These are phyloP conservation scores for Suillus cothurnatus DNA, from an alignment of 768 basidiomycete genomes.

Conservation along the genomic window DNA sequence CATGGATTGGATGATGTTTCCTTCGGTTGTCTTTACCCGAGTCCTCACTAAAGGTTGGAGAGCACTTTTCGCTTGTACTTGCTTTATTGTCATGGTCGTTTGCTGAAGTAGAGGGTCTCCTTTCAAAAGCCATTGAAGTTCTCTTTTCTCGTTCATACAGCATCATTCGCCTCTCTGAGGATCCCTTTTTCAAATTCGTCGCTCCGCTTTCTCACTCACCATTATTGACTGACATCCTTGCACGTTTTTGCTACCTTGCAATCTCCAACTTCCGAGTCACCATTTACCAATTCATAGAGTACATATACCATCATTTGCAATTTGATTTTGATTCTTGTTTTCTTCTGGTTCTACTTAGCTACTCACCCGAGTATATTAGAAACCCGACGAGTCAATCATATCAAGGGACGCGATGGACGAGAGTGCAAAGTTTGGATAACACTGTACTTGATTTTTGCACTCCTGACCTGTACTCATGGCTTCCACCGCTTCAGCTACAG, in stretches of 20 bases:
- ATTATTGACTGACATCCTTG: not conserved
- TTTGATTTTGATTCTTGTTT: not conserved
- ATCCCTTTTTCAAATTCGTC: not conserved
- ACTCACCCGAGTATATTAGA: not conserved
- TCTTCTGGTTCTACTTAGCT: not conserved
- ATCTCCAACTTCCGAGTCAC: not conserved
- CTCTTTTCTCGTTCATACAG: not conserved
- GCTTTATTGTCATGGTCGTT: not conserved
- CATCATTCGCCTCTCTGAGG: not conserved
- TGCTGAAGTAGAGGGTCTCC: not conserved
- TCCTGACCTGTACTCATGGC: not conserved
- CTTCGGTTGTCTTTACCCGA: not conserved
- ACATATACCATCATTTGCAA: conserved; percentile 4
- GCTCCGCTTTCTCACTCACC: not conserved
- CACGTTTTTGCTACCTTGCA: not conserved
- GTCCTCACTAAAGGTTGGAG: not conserved
- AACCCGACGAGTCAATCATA: not conserved
- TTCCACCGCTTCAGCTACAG: not conserved
- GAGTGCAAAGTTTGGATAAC: not conserved
- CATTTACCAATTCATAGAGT: conserved; percentile 3
- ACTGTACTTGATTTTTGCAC: not conserved
- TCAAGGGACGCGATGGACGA: not conserved
- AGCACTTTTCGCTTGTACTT: not conserved
- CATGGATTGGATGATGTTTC: not conserved
- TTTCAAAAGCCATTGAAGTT: not conserved